Conservation (phyloP, 306 rosid genomes). For the Ormosia emarginata region DNA sequence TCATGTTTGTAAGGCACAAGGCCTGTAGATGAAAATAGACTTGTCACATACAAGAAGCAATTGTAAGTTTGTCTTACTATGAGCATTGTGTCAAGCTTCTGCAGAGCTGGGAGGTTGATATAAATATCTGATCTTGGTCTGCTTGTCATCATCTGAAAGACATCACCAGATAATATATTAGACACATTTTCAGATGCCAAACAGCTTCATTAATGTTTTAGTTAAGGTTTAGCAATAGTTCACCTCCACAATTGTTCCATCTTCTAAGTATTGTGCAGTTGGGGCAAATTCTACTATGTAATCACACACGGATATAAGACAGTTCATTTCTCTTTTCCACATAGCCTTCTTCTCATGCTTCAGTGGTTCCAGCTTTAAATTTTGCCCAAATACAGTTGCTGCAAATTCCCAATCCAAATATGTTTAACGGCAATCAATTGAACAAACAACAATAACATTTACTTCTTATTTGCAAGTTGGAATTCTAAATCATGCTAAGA, state of each 20-base stretch:
- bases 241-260: conserved; percentile 83
- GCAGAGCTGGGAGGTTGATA: conserved; percentile 84
- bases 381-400: conserved; percentile 94
- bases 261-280: conserved; percentile 54
- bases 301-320: conserved; percentile 90
- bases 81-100: conserved; percentile 92
- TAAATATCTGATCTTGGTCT: conserved; percentile 81
- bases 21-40: neutral
- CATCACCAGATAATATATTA: neutral
- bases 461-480: neutral
- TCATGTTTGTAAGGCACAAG: neutral
- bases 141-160: conserved; percentile 74
- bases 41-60: neutral
- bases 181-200: neutral
- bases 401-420: conserved; percentile 19
- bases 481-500: neutral
- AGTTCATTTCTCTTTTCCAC: conserved; percentile 96
- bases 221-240: conserved; percentile 3
- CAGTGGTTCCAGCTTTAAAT: conserved; percentile 77
- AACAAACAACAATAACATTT: neutral
- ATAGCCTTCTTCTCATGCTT: conserved; percentile 80
- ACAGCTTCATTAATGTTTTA: neutral
- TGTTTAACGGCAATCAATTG: neutral
- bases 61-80: conserved; percentile 45
- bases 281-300: conserved; percentile 88